phyloP scores from a whole-genome alignment of 805 yeast species.

The Zygotorulaspora sp. region DNA sequence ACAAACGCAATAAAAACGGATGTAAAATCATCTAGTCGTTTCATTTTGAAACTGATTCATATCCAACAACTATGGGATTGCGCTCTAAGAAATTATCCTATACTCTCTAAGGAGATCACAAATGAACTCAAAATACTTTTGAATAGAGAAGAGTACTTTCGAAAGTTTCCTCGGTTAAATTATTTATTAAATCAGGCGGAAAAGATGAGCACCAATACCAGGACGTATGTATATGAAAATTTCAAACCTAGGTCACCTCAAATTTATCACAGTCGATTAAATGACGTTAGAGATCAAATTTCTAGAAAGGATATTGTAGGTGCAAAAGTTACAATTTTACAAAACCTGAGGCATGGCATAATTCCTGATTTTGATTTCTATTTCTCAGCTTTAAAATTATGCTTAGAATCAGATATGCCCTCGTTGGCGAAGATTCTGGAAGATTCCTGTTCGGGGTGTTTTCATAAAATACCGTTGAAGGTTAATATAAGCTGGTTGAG shows the following conservation, averaged over 20 bases:
- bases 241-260: conserved; percentile 6
- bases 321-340: conserved; percentile 16
- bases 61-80: conserved; percentile 23
- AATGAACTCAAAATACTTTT: conserved; percentile 23
- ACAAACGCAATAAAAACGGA: too few species aligned
- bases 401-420: conserved; percentile 14
- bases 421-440: conserved; percentile 21
- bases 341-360: conserved; percentile 23
- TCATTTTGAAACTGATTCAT: too few species aligned
- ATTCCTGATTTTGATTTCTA: conserved; percentile 21
- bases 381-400: conserved; percentile 19
- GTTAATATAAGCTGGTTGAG: conserved; percentile 25
- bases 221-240: conserved; percentile 11
- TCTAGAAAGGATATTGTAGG: conserved; percentile 11
- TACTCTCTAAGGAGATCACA: conserved; percentile 18
- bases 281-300: conserved; percentile 6
- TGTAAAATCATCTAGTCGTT: too few species aligned
- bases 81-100: conserved; percentile 20
- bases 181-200: conserved; percentile 5
- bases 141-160: conserved; percentile 10
- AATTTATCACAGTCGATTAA: conserved; percentile 15
- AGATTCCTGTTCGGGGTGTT: conserved; percentile 15
- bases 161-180: conserved; percentile 15
- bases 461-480: conserved; percentile 21
- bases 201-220: conserved; percentile 2